phyloP scores from a whole-genome alignment of 495 filamentous ascomycete genomes.

The Podospora tetraspora region DNA sequence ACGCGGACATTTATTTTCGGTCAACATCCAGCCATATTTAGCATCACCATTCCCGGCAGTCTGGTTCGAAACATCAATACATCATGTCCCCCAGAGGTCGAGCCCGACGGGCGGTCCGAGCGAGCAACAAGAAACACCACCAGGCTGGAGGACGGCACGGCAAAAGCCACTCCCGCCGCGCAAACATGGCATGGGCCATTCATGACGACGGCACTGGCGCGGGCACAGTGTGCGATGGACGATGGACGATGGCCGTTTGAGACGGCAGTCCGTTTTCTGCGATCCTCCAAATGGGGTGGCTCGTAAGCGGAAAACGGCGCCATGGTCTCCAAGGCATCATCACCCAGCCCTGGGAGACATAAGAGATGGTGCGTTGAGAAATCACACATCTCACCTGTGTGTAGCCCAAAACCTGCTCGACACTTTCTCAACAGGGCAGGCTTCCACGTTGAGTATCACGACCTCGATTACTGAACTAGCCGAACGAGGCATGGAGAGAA shows the following conservation, averaged over 20 bases:
- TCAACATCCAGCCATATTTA: background rate
- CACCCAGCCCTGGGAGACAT: too few species aligned
- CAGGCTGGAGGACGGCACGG: conserved; percentile 6
- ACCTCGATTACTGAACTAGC: background rate
- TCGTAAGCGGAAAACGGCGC: background rate
- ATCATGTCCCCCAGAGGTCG: background rate
- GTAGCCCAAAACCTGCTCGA: too few species aligned
- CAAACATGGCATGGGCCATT: background rate
- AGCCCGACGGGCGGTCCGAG: background rate
- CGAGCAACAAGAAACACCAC: background rate
- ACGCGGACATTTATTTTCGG: background rate
- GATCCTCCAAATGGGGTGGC: background rate
- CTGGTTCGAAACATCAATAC: conserved; percentile 5
- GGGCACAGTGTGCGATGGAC: background rate
- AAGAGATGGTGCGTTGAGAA: too few species aligned
- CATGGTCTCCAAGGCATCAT: too few species aligned
- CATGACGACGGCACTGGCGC: background rate
- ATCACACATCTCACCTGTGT: too few species aligned
- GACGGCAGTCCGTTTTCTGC: background rate
- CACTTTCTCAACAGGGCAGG: background rate
- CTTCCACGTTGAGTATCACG: background rate
- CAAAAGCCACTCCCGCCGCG: conserved; percentile 8
- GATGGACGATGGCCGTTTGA: too few species aligned
- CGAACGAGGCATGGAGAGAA: background rate
- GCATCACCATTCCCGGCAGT: conserved; percentile 5